These are phyloP conservation scores for Lodderomyces pseudojiufengensis DNA, from an alignment of 1,139 yeast species.

Conservation along the genomic window DNA sequence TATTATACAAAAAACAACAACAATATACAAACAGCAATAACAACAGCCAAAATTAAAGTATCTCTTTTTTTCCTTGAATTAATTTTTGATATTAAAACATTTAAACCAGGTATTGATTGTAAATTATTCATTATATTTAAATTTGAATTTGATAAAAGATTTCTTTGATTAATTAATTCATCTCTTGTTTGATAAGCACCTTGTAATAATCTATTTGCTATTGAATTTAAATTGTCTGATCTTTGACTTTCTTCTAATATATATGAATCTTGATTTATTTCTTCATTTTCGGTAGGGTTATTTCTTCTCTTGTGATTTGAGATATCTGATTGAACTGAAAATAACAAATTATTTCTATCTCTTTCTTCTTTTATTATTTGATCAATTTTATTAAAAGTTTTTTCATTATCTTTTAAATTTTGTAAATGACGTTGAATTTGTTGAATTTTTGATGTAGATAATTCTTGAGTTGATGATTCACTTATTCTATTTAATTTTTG, in stretches of 20 bases:
- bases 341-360: conserved; percentile 66
- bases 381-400: conserved; percentile 58
- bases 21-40: conserved; percentile 71
- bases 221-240: conserved; percentile 66
- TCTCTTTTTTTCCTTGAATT: conserved; percentile 88
- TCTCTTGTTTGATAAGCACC: conserved; percentile 91
- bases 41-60: conserved; percentile 72
- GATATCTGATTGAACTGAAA: conserved; percentile 76
- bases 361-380: conserved; percentile 67
- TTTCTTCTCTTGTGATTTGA: conserved; percentile 46
- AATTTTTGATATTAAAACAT: conserved; percentile 70
- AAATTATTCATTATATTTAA: conserved; percentile 58
- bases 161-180: conserved; percentile 71
- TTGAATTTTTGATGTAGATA: conserved; percentile 71
- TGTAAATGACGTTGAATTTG: conserved; percentile 85
- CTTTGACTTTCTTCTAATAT: conserved; percentile 74
- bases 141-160: conserved; percentile 60
- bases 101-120: conserved; percentile 77
- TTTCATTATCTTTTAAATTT: conserved; percentile 64
- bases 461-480: conserved; percentile 51
- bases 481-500: conserved; percentile 38
- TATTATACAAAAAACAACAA: conserved; percentile 53
- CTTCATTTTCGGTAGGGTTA: conserved; percentile 15
- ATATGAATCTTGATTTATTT: conserved; percentile 48
- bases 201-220: conserved; percentile 74